A percentile compares a stretch with the other conserved stretches of the same genome.
These are phyloP conservation scores for Hypoxylon lienhwacheense DNA, from an alignment of 495 filamentous ascomycete species.

Conservation along the genomic window DNA sequence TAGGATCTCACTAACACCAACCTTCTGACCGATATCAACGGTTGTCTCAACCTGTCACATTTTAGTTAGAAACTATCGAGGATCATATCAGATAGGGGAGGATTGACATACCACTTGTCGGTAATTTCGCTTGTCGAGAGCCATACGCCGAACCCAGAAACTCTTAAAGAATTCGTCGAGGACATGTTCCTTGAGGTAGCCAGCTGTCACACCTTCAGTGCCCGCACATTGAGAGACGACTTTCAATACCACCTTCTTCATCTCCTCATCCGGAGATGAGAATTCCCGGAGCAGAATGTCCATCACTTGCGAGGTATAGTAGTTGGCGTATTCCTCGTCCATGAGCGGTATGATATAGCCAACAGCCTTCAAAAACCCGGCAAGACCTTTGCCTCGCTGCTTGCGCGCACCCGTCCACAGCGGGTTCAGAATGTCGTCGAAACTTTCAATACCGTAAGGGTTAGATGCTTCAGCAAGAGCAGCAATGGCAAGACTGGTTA, in stretches of 20 bases:
- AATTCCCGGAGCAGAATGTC: constrained; percentile 96
- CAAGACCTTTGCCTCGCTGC: constrained; percentile 93
- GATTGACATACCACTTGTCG: constrained; percentile 68
- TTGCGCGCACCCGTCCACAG: constrained; percentile 95
- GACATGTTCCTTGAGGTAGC: constrained; percentile 93
- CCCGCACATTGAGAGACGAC: constrained; percentile 96
- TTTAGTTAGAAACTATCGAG: constrained; percentile 3
- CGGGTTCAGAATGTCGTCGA: constrained; percentile 95
- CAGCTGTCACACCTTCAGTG: constrained; percentile 91
- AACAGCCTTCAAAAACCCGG: constrained; percentile 95
- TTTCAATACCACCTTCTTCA: constrained; percentile 99
- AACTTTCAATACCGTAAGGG: constrained; percentile 98
- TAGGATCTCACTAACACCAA: constrained; percentile 91
- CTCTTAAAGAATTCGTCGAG: constrained; percentile 96
- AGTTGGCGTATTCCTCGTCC: constrained; percentile 99
- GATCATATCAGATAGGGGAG: background rate
- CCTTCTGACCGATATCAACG: constrained; percentile 95
- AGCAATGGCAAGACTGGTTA: constrained; percentile 92
- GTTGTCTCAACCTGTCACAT: constrained; percentile 77
- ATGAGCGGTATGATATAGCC: constrained; percentile 98
- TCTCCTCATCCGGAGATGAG: constrained; percentile 95
- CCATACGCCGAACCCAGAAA: constrained; percentile 98
- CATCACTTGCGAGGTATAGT: constrained; percentile 99
- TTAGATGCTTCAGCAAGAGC: constrained; percentile 95
- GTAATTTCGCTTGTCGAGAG: constrained; percentile 94